Base-by-base conservation (phyloP, 495 filamentous ascomycete genomes). In the Glonium stellatum region DNA sequence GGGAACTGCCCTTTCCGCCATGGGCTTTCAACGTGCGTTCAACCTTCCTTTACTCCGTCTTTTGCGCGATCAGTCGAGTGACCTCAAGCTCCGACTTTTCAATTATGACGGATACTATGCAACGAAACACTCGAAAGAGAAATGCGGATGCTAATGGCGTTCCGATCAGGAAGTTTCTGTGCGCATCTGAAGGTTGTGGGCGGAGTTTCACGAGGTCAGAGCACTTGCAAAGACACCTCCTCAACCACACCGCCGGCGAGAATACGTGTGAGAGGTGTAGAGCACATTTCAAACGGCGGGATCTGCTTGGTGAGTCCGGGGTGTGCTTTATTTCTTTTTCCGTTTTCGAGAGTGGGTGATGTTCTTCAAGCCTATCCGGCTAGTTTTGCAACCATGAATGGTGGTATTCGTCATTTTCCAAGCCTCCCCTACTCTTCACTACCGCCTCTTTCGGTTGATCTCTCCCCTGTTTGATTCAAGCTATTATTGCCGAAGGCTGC, bases 171-270 rank as follows among this genome's bases (percentile, higher is more conserved):
- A 61, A 52, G 37, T 80, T 79, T 69, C 66, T 56, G 13, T 82
- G 80, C 59, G 66, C 68, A 22, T 73, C 75, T 62, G 72, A 74
- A 10, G 69, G 67, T 6, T 84, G 82, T 59, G 73, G 68, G 23
- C 83, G 82, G 66, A 77, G 74, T 27, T 84, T 84, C 66, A 81
- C 80, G 50, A 74, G 82, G 53, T 77, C 80, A 3, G 82, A 84
- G 61, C 82, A 84, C 69, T 70, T 83, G 12, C 82, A 82, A 34
- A 77, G 82, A 12, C 82, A 84, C 68, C 73, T 77, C 19, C 70
- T 83, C 49, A 84, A 84, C 59, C 82, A 84, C 57, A 77, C 73
- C 23, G 75, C 78, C 59, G 80, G 80, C 0, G 75, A 80, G 49
- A 72, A 75, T 57, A 83, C 80, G 0, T 84, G 82, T 60, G 67